These are phyloP conservation scores for Erodium trifolium DNA, from an alignment of 441 rosid species.

Conservation along the genomic window DNA sequence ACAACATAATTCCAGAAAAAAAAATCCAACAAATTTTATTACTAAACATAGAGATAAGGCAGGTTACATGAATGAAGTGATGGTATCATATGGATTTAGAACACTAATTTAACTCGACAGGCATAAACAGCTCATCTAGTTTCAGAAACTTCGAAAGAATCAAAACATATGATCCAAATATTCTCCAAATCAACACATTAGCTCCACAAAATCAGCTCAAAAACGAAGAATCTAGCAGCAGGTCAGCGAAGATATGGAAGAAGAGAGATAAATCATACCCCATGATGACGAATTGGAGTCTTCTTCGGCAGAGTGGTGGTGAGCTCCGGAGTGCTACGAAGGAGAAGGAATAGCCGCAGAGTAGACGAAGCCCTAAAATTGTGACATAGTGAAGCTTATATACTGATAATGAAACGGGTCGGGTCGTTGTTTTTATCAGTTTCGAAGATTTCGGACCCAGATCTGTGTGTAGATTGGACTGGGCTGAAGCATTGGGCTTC, in stretches of 20 bases:
- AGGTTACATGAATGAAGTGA: not conserved
- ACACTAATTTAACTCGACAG: not conserved
- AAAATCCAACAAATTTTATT: no score
- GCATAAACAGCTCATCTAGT: not conserved
- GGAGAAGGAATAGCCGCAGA: conserved; percentile 9
- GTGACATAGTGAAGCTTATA: not conserved
- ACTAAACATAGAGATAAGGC: no score
- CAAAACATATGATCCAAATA: not conserved
- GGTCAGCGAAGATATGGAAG: not conserved
- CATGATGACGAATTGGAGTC: conserved; percentile 13
- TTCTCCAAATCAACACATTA: not conserved
- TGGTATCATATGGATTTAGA: not conserved
- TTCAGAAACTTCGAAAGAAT: not conserved
- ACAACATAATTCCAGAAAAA: no score
- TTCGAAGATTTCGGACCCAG: no score
- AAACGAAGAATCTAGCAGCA: not conserved
- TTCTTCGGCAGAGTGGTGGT: not conserved
- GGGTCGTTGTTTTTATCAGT: not conserved
- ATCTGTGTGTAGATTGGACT: no score
- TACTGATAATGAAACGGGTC: not conserved
- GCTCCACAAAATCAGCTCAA: not conserved
- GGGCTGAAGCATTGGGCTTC: no score
- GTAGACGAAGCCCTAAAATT: conserved; percentile 16
- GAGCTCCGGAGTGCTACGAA: not conserved
- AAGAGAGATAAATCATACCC: conserved; percentile 12